phyloP scores from a whole-genome alignment of 352 stramenopile genomes.

The Discostella stelligera region DNA sequence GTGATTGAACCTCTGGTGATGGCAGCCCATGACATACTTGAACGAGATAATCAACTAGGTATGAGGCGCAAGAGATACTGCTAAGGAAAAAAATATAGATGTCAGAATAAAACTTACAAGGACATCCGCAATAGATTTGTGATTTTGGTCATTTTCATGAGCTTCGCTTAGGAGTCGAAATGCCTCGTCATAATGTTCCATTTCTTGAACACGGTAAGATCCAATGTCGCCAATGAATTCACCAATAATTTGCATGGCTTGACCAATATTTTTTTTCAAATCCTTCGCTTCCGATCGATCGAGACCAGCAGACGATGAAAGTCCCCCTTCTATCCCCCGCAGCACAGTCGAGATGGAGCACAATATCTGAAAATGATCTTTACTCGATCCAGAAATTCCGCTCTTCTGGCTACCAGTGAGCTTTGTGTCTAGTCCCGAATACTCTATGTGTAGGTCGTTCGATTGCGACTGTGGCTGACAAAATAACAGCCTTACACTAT shows the following conservation, averaged over 20 bases:
- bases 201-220: slow-evolving; percentile 32
- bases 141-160: slow-evolving; percentile 40
- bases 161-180: slow-evolving; percentile 46
- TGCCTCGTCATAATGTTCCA: slow-evolving; percentile 53
- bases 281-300: slow-evolving; percentile 1
- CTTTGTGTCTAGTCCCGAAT: slow-evolving; percentile 6
- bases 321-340: slow-evolving; percentile 14
- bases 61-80: neutral
- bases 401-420: neutral
- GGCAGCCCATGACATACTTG: slow-evolving; percentile 41
- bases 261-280: slow-evolving; percentile 39
- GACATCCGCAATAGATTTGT: slow-evolving; percentile 52
- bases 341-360: slow-evolving; percentile 34
- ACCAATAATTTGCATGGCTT: slow-evolving; percentile 40
- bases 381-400: slow-evolving; percentile 20
- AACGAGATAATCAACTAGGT: neutral
- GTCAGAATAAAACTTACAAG: slow-evolving; percentile 20
- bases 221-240: slow-evolving; percentile 43
- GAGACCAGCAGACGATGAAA: slow-evolving; percentile 9
- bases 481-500: slow-evolving; percentile 24
- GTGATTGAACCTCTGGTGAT: slow-evolving; percentile 43
- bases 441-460: slow-evolving; percentile 11
- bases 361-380: slow-evolving; percentile 32
- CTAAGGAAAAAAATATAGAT: neutral
- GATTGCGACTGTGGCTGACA: slow-evolving; percentile 10